phyloP scores from a whole-genome alignment of 805 yeast genomes.

The Candida michaelii region DNA sequence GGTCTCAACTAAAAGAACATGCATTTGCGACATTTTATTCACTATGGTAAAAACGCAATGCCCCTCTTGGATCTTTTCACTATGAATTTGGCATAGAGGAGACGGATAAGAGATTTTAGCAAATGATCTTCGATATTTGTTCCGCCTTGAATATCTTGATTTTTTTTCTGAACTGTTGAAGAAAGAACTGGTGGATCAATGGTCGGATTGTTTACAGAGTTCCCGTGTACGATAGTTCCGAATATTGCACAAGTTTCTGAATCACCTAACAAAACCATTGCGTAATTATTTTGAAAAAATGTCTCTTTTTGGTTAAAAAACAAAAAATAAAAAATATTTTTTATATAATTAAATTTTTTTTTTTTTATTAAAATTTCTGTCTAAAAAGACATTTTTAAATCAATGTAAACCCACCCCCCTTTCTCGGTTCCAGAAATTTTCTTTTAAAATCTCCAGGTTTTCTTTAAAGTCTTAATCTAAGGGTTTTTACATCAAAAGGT shows the following conservation, averaged over 20 bases:
- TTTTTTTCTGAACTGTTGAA: too few species aligned
- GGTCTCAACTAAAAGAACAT: constrained; percentile 2
- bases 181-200: too few species aligned
- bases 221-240: too few species aligned
- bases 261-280: neutral
- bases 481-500: neutral
- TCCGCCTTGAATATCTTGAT: too few species aligned
- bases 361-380: neutral
- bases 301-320: neutral
- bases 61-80: neutral
- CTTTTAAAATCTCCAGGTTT: constrained; percentile 4
- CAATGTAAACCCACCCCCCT: constrained; percentile 6
- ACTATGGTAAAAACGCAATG: constrained; percentile 1
- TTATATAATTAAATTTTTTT: neutral
- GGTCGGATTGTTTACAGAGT: too few species aligned
- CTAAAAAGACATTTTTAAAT: neutral
- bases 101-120: too few species aligned
- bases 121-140: too few species aligned
- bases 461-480: neutral
- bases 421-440: neutral
- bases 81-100: too few species aligned
- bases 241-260: too few species aligned
- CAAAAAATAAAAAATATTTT: constrained; percentile 3
- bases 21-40: constrained; percentile 1
- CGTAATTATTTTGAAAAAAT: constrained; percentile 2